A percentile compares a stretch with the other conserved stretches of the same genome.
These are phyloP conservation scores for Trametes cinnabarina DNA, from an alignment of 768 basidiomycete genomes.

Conservation along the genomic window DNA sequence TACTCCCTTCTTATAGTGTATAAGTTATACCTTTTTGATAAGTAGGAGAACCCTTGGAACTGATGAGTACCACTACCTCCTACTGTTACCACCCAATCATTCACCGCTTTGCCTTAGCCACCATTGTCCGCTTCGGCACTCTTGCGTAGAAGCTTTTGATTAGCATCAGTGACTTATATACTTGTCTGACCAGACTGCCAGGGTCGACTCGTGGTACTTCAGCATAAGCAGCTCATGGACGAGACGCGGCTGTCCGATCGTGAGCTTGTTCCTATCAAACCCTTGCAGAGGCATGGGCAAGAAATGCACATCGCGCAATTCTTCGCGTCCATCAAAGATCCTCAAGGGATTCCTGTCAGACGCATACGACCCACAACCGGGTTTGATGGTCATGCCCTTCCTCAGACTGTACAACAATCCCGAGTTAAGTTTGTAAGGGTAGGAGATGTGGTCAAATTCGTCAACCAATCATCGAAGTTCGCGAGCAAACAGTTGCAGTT, in stretches of 20 bases:
- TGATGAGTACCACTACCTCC: too few relatives aligned
- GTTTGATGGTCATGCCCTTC: slow-evolving; percentile 26
- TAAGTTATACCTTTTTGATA: too few relatives aligned
- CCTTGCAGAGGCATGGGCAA: neutral
- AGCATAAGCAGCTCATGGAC: slow-evolving; percentile 21
- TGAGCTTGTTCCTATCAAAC: slow-evolving; percentile 18
- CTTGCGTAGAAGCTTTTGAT: too few relatives aligned
- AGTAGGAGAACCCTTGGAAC: too few relatives aligned
- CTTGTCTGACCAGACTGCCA: too few relatives aligned
- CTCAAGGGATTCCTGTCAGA: slow-evolving; percentile 21
- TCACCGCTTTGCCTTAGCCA: too few relatives aligned
- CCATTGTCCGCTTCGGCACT: too few relatives aligned
- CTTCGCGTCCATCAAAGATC: slow-evolving; percentile 15
- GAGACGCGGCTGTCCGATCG: slow-evolving; percentile 7
- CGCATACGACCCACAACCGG: slow-evolving; percentile 2
- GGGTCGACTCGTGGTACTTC: too few relatives aligned
- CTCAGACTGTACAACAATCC: slow-evolving; percentile 30
- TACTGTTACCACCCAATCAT: too few relatives aligned
- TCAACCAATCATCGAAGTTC: slow-evolving; percentile 18
- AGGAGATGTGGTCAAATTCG: slow-evolving; percentile 22
- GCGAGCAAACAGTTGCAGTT: neutral
- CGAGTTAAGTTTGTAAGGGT: slow-evolving; percentile 13
- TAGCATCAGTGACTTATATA: too few relatives aligned
- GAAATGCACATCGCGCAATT: slow-evolving; percentile 15
- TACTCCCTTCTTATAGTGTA: too few relatives aligned